Base-by-base conservation (phyloP, 345 rosid genomes). In the Microthlaspi erraticum region DNA sequence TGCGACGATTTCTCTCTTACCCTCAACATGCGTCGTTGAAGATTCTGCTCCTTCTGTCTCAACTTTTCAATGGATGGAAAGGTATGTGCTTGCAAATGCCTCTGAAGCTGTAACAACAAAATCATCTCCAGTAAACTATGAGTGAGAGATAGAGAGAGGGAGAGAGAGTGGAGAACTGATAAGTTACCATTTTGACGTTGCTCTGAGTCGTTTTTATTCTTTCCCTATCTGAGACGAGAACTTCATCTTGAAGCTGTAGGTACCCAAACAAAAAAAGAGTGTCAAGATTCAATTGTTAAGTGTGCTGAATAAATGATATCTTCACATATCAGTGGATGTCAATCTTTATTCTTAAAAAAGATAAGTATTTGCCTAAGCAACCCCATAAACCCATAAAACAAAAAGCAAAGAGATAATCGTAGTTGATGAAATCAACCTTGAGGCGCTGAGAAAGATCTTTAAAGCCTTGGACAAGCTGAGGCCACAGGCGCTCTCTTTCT, bases 391-490 rank as follows among this genome's bases (percentile, higher is more conserved):
- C 57, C 56, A 72, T 32, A 38, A 45, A 61, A 64, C 59, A 51
- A 44, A 75, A 43, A 43, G 29, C 39, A 52, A 16, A 38, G 10
- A 18, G 67, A 61, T 2, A 23, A 23, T 23, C 19, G 42, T 10
- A 53, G 38, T 6, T 12, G 39, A 60, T 29, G 41, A 51, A 51
- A 45, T 8, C 19, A 7, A 94, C 98, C 93, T 91, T 87, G 43
- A 94, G 85, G 19, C 98, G 98, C 43, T 82, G 82, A 2, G 99
- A 91, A 64, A 91, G 96, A 82, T 94, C 96, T 80, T 89, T 94
- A 73, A 94, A 91, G 66, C 98, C 98, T 58, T 84, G 92, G 73
- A 89, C 92, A 83, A 92, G 99, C 81, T 94, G 96, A 71, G 99
- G 98, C 97, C 98, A 94, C 41, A 94, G 78, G 48, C 99, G 95